Base-by-base conservation (phyloP, 2,329 filamentous ascomycete genomes). In the Chrysoporthe puriensis region DNA sequence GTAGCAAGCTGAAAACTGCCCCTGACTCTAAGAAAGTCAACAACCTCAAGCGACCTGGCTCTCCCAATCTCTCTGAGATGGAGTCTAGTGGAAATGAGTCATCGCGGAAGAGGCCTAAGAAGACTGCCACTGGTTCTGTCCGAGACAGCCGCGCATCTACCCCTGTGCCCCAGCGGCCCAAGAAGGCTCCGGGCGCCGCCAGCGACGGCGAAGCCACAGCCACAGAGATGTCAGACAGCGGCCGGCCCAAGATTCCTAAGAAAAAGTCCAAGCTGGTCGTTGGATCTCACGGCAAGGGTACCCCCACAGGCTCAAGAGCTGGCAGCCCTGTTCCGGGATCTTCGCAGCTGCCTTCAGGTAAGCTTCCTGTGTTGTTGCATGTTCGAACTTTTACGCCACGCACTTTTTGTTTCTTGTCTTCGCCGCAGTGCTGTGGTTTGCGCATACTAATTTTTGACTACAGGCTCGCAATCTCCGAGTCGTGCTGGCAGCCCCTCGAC, bases 51-150 rank as follows among this genome's bases (percentile, higher is more conserved):
- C 90, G 95, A 42, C 86, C 92, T 43, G 93, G 94, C 21, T 97
- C 94, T 18, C 93, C 94, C 3, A 91, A 94, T 71, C 85, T 92
- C 43, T 97, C 94, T 1, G 68, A 70, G 54, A 70, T 70, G 68
- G 95, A 98, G 76, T 93, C 93, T 11, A 97, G 93, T 76, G 95
- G 93, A 64, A 96, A 94, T 73, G 95, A 98, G 77, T 95, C 92
- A 0, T 88, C 90, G 34, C 90, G 91, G 72, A 94, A 96, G 80
- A 87, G 86, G 76, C 88, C 91, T 76, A 92, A 90, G 81, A 91
- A 91, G 76, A 85, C 88, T 70, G 79, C 79, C 1, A 78, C 76
- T 2, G 75, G 81, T 18, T 84, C 84, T 16, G 77, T 82, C 2
- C 81, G 81, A 64, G 79, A 79, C 11, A 88, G 87, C 68, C 85